Evolutionary conservation across 106 monocot species (phyloP).

Genomic region (Triglochin maritima): DNA sequence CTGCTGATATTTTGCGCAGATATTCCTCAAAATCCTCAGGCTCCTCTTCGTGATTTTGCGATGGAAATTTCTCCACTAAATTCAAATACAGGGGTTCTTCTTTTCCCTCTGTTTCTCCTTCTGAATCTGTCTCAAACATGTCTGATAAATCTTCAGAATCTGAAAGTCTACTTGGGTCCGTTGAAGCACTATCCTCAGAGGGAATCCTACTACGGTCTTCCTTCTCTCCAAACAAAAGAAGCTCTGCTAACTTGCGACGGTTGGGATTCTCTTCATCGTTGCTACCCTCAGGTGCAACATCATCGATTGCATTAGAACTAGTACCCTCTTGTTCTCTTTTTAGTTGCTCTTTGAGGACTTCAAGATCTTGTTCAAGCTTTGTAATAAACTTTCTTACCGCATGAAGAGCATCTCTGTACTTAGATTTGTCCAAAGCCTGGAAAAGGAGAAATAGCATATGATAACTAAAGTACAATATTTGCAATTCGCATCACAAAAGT

Average conservation of each 20-base stretch:
- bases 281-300: constrained; percentile 7
- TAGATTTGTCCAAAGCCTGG: constrained; percentile 95
- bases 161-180: constrained; percentile 25
- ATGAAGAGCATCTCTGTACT: constrained; percentile 60
- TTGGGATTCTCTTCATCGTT: constrained; percentile 1
- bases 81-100: constrained; percentile 57
- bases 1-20: constrained; percentile 35
- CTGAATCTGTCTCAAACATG: constrained; percentile 83
- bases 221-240: constrained; percentile 11
- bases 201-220: constrained; percentile 6
- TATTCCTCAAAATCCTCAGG: constrained; percentile 55
- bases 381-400: constrained; percentile 67
- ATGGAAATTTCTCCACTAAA: constrained; percentile 46
- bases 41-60: constrained; percentile 17
- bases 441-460: neutral
- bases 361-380: constrained; percentile 71
- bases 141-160: constrained; percentile 86
- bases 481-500: too few relatives aligned
- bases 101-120: constrained; percentile 29
- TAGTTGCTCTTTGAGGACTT: constrained; percentile 35
- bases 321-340: constrained; percentile 24
- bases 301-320: neutral
- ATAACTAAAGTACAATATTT: neutral
- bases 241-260: neutral
- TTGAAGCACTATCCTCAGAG: constrained; percentile 14